Base-by-base conservation (phyloP, 306 rosid genomes). In the Cucumis hystrix region DNA sequence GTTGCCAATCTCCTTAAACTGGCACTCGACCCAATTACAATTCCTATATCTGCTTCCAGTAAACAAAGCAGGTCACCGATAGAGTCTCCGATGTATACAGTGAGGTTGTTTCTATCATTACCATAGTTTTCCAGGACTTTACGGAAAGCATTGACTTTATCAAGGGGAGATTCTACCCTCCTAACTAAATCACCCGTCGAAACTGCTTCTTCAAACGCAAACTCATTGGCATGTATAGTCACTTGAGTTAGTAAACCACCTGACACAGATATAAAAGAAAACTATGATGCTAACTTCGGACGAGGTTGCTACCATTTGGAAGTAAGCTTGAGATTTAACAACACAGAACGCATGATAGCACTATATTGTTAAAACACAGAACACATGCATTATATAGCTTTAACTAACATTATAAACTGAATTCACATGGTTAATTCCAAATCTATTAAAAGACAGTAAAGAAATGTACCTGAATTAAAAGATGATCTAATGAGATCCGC, bases 31-130 rank as follows among this genome's bases (percentile, higher is more conserved):
- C 92, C 99, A 75, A 96, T 65, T 70, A 91, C 96, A 70, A 96
- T 96, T 79, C 99, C 99, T 64, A 96, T 76, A 84, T 96, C 99
- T 35, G 99, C 99, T 87, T 92, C 92, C 9, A 96, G 96, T 76
- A 96, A 91, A 82, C 97, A 92, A 54, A 96, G 96, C 79, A 96
- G 73, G 89, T 96, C 99, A 33, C 99, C 99, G 55, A 92, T 89
- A 0, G 99, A 92, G 81, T 92, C 98, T 79, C 99, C 99, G 7
- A 96, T 76, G 85, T 96, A 96, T 57, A 92, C 78, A 10, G 91
- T 91, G 74, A 89, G 71, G 67, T 86, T 92, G 86, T 83, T 88
- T 82, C 76, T 84, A 77, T 88, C 88, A 61, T 71, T 84, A 17
- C 72, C 68, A 76, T 79, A 82, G 67, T 65, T 84, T 75, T 81